Evolutionary conservation across 345 rosid species (phyloP).

Genomic region (Pugionium dolabratum): DNA sequence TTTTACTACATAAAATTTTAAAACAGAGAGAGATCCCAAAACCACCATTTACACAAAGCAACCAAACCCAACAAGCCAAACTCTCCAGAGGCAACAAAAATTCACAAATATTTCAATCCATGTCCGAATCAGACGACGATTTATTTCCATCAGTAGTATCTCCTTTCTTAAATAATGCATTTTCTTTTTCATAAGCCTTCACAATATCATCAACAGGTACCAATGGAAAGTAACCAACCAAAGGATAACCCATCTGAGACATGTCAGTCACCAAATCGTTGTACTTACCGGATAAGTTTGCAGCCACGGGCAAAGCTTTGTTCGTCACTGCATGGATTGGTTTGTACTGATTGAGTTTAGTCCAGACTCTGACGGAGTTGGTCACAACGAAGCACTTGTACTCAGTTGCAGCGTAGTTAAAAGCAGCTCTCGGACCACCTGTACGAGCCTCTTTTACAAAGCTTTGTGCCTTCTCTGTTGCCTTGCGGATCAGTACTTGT

Average conservation of each 20-base stretch:
- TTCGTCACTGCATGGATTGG: slow-evolving; percentile 52
- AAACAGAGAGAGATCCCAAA: not conserved
- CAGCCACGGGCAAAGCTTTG: slow-evolving; percentile 59
- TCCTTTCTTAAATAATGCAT: slow-evolving; percentile 45
- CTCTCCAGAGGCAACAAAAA: not conserved
- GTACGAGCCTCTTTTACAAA: slow-evolving; percentile 54
- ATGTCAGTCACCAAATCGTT: slow-evolving; percentile 48
- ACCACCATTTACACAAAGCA: slow-evolving; percentile 15
- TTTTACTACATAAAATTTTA: too few species aligned
- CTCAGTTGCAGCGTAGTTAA: slow-evolving; percentile 50
- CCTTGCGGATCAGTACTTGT: slow-evolving; percentile 40
- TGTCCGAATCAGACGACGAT: slow-evolving; percentile 51
- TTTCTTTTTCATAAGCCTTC: slow-evolving; percentile 52
- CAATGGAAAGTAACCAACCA: slow-evolving; percentile 57
- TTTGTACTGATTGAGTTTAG: slow-evolving; percentile 51
- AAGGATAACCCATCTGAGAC: slow-evolving; percentile 58
- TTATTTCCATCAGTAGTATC: slow-evolving; percentile 19
- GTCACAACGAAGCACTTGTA: slow-evolving; percentile 52
- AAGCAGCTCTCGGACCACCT: slow-evolving; percentile 66
- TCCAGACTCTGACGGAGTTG: slow-evolving; percentile 58
- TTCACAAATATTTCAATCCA: slow-evolving; percentile 39
- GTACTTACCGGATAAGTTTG: slow-evolving; percentile 54
- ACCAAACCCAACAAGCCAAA: slow-evolving; percentile 7
- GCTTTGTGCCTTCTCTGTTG: slow-evolving; percentile 51
- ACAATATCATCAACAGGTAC: slow-evolving; percentile 70